These are phyloP conservation scores for Metschnikowia hibisci DNA, from an alignment of 805 yeast species.

Conservation along the genomic window DNA sequence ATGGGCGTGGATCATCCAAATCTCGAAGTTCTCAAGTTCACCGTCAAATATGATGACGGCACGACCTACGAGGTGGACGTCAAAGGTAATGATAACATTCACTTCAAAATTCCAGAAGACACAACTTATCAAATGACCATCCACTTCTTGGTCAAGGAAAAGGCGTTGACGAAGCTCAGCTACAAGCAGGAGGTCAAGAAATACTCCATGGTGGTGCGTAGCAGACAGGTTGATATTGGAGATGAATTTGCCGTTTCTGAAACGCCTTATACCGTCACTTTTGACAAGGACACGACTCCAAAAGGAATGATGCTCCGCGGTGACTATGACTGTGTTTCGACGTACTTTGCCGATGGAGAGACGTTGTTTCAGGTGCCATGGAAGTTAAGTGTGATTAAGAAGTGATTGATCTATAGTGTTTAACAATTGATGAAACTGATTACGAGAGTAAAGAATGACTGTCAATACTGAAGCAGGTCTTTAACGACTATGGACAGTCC, in stretches of 20 bases:
- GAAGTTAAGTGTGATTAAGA: constrained; percentile 33
- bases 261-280: constrained; percentile 27
- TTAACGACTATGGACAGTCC: no score
- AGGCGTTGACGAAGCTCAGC: constrained; percentile 26
- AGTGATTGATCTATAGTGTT: neutral
- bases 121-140: constrained; percentile 31
- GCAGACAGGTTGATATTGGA: constrained; percentile 30
- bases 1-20: constrained; percentile 26
- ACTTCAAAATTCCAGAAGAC: constrained; percentile 35
- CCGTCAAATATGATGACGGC: constrained; percentile 28
- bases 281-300: constrained; percentile 36
- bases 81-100: constrained; percentile 25
- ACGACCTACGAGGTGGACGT: constrained; percentile 25
- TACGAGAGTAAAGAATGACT: no score
- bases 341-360: constrained; percentile 33
- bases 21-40: constrained; percentile 30
- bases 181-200: constrained; percentile 36
- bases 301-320: constrained; percentile 39
- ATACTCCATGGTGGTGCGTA: constrained; percentile 32
- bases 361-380: constrained; percentile 28
- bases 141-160: constrained; percentile 30
- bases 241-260: constrained; percentile 31
- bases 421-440: no score
- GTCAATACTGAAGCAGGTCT: no score
- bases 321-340: constrained; percentile 26